A percentile compares a stretch with the other conserved stretches of the same genome.
Evolutionary conservation across 2,329 filamentous ascomycete genomes (phyloP).

Genomic region (Phialocephala subalpina): DNA sequence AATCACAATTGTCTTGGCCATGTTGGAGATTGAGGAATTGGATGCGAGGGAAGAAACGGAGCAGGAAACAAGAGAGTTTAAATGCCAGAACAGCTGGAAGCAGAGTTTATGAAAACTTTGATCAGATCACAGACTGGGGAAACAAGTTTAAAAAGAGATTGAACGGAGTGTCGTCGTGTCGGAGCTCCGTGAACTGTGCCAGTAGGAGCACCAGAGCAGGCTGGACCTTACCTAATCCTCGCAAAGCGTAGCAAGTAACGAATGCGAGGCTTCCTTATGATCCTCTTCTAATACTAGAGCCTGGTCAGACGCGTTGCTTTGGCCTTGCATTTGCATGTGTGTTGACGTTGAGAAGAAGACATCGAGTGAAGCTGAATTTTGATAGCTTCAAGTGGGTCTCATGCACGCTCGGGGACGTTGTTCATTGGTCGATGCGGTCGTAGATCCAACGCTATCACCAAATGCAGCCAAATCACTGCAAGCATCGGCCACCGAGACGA

Average conservation of each 20-base stretch:
- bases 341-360: not conserved
- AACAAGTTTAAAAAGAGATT: slow-evolving; percentile 1
- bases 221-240: not conserved
- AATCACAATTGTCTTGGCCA: slow-evolving; percentile 53
- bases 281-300: not conserved
- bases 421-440: not conserved
- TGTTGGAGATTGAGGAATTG: slow-evolving; percentile 14
- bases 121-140: not conserved
- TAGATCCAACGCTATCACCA: not conserved
- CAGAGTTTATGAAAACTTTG: not conserved
- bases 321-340: not conserved
- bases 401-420: not conserved
- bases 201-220: not conserved
- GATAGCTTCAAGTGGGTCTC: slow-evolving; percentile 3
- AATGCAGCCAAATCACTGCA: not conserved
- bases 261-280: not conserved
- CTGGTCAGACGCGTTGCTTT: not conserved
- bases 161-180: not conserved
- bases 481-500: not conserved
- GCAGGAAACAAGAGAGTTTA: not conserved
- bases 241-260: not conserved
- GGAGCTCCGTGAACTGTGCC: slow-evolving; percentile 2
- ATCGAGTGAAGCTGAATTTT: not conserved
- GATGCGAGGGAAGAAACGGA: not conserved
- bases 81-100: not conserved